Conservation (phyloP, 176 grass and related monocot genomes). For the Phoenix dactylifera region DNA sequence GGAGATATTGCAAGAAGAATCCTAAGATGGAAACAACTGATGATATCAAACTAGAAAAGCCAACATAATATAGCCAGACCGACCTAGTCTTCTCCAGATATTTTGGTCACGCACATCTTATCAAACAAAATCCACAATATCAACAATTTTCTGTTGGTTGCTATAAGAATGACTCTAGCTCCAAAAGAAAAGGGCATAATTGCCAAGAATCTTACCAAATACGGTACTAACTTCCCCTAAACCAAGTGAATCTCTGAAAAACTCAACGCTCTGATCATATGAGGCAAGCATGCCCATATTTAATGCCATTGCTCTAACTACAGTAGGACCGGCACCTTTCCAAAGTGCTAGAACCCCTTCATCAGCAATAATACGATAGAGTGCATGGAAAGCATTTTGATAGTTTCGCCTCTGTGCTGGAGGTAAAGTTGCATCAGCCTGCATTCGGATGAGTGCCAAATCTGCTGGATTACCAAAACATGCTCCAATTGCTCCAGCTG, state of each 20-base stretch:
- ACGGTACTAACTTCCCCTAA: constrained; percentile 72
- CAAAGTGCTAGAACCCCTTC: constrained; percentile 90
- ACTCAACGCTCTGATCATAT: constrained; percentile 84
- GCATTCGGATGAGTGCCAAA: constrained; percentile 90
- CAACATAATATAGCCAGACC: no score
- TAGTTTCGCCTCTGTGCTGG: constrained; percentile 61
- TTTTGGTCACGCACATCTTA: no score
- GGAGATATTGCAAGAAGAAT: no score
- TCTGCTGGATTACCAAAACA: constrained; percentile 82
- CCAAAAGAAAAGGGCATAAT: no score
- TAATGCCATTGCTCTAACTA: constrained; percentile 81
- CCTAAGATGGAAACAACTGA: no score
- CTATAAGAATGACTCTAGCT: no score
- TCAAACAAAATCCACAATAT: no score
- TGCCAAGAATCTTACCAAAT: constrained; percentile 40
- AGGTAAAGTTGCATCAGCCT: constrained; percentile 86
- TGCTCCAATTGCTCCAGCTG: constrained; percentile 83
- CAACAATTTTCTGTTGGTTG: no score
- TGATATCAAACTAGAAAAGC: no score
- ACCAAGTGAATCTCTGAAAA: constrained; percentile 71
- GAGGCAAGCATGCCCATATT: constrained; percentile 98
- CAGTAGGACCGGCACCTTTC: constrained; percentile 88
- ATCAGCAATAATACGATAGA: constrained; percentile 70
- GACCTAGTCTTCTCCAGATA: no score
- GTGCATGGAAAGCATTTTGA: constrained; percentile 87